Evolutionary conservation across 768 basidiomycete genomes (phyloP).

Genomic region (Roridomyces roridus): DNA sequence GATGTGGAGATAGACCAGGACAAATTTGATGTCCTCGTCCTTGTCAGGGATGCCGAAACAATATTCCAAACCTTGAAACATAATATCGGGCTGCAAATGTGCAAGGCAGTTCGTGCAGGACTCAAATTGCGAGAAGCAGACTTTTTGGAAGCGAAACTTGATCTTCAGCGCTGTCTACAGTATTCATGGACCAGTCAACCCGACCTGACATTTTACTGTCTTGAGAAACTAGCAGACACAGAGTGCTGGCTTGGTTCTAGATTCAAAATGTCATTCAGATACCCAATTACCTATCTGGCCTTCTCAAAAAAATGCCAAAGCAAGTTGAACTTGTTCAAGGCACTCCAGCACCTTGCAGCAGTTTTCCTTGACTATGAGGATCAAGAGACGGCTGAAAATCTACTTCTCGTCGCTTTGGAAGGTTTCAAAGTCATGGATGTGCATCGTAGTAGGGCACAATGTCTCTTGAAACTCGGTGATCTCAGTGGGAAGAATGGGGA

Average conservation of each 20-base stretch:
- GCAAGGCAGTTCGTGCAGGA: too few relatives aligned
- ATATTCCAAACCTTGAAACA: too few relatives aligned
- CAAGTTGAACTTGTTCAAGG: neutral
- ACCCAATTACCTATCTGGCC: neutral
- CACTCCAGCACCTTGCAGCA: slow-evolving; percentile 2
- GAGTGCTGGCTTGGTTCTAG: neutral
- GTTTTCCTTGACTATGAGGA: neutral
- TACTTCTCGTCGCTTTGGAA: neutral
- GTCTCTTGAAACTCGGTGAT: neutral
- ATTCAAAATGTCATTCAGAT: neutral
- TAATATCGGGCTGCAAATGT: too few relatives aligned
- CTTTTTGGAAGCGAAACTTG: neutral
- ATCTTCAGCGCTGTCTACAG: neutral
- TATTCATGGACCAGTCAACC: neutral
- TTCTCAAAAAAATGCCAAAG: neutral
- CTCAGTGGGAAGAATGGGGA: neutral
- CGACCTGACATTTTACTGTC: neutral
- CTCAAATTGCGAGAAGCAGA: too few relatives aligned
- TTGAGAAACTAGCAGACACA: neutral
- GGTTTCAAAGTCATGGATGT: neutral
- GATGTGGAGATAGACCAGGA: too few relatives aligned
- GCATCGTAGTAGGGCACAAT: neutral
- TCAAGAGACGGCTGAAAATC: neutral
- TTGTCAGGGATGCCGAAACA: too few relatives aligned
- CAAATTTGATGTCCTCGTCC: too few relatives aligned